A percentile compares a stretch with the other conserved stretches of the same genome.
Evolutionary conservation across 495 filamentous ascomycete genomes (phyloP).

Genomic region (Hypoxylon lenormandii): DNA sequence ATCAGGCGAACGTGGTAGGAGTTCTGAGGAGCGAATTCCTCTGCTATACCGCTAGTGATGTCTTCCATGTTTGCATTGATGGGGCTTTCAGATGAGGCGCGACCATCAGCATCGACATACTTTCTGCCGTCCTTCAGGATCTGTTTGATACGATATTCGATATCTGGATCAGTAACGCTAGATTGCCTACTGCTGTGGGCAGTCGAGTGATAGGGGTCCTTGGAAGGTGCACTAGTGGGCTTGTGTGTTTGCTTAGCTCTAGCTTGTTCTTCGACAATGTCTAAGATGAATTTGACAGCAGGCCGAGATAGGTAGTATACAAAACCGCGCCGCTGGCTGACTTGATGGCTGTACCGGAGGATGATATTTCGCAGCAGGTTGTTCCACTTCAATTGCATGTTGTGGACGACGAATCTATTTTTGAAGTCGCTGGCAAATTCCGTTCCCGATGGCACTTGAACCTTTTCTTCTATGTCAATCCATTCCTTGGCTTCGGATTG

Average conservation of each 20-base stretch:
- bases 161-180: constrained; percentile 64
- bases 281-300: constrained; percentile 96
- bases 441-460: constrained; percentile 64
- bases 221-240: constrained; percentile 52
- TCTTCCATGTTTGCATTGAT: constrained; percentile 64
- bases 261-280: constrained; percentile 93
- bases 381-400: constrained; percentile 97
- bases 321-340: constrained; percentile 93
- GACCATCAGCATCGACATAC: constrained; percentile 76
- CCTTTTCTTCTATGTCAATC: constrained; percentile 53
- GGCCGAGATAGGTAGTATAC: constrained; percentile 96
- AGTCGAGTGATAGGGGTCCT: constrained; percentile 38
- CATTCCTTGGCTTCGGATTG: constrained; percentile 39
- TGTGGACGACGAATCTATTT: constrained; percentile 97
- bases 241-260: constrained; percentile 67
- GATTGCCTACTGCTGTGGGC: constrained; percentile 53
- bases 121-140: constrained; percentile 86
- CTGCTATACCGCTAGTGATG: constrained; percentile 78
- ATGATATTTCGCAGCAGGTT: constrained; percentile 96
- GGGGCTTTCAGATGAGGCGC: constrained; percentile 46
- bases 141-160: constrained; percentile 88
- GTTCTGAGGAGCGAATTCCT: constrained; percentile 93
- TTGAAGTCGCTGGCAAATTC: constrained; percentile 93
- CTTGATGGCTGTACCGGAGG: constrained; percentile 95
- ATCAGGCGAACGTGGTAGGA: constrained; percentile 94